Percentiles rank a stretch among this genome's conserved stretches.
Evolutionary conservation across 208 protist genomes (phyloP).

Genomic region (Leishmania braziliensis): DNA sequence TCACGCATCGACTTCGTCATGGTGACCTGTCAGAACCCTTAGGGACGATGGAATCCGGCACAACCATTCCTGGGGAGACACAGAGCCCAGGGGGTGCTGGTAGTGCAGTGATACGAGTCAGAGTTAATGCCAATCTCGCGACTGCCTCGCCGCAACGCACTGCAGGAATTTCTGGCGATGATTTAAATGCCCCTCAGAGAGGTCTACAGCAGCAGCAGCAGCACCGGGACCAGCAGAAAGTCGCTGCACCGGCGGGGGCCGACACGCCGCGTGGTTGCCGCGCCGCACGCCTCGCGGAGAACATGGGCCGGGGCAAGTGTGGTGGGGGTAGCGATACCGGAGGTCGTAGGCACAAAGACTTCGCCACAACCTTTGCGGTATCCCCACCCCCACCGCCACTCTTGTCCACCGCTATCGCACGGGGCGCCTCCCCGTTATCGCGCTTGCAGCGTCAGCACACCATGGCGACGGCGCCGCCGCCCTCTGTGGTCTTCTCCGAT

Average conservation of each 20-base stretch:
- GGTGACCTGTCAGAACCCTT: conserved; percentile 20
- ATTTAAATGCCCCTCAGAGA: background rate
- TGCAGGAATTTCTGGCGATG: background rate
- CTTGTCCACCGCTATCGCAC: background rate
- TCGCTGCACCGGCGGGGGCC: too few relatives aligned
- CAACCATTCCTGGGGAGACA: conserved; percentile 5
- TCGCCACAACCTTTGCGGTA: background rate
- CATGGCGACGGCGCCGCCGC: background rate
- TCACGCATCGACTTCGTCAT: conserved; percentile 9
- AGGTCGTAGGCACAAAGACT: background rate
- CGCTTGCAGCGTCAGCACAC: background rate
- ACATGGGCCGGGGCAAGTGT: background rate
- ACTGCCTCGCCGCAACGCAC: background rate
- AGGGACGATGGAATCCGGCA: conserved; percentile 9
- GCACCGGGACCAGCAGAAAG: background rate
- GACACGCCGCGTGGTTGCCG: background rate
- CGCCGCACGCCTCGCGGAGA: background rate
- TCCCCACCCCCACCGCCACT: background rate
- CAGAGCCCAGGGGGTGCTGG: conserved; percentile 4
- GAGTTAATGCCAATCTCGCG: background rate
- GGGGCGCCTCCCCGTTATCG: background rate
- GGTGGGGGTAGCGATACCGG: background rate
- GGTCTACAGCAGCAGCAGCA: conserved; percentile 3
- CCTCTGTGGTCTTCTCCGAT: conserved; percentile 3
- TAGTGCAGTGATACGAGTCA: background rate